Evolutionary conservation across 768 basidiomycete species (phyloP).

Genomic region (Mycena pura): DNA sequence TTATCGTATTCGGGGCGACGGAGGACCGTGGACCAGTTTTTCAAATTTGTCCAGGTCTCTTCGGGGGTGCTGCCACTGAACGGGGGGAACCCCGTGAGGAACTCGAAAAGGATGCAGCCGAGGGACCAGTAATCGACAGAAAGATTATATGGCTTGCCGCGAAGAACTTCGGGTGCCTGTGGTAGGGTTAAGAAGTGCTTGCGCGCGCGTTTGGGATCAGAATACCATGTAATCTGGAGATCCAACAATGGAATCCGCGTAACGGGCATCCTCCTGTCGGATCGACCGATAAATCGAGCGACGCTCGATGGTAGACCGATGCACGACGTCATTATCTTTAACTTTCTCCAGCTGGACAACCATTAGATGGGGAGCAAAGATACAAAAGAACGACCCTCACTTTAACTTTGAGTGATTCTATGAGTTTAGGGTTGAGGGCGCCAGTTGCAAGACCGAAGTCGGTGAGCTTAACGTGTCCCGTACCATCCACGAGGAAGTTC

Average conservation of each 20-base stretch:
- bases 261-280: constrained; percentile 87
- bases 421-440: constrained; percentile 90
- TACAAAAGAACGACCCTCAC: constrained; percentile 45
- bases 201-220: not conserved
- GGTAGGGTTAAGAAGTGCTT: not conserved
- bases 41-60: constrained; percentile 98
- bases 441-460: constrained; percentile 99
- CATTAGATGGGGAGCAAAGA: not conserved
- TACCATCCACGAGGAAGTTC: constrained; percentile 97
- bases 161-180: constrained; percentile 85
- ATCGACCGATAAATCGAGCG: constrained; percentile 94
- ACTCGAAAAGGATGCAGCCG: constrained; percentile 98
- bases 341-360: constrained; percentile 86
- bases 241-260: constrained; percentile 97
- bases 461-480: constrained; percentile 96
- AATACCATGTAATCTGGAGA: constrained; percentile 96
- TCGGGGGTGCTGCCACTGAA: constrained; percentile 96
- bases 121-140: constrained; percentile 99
- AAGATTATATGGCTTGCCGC: constrained; percentile 94
- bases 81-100: constrained; percentile 95
- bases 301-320: constrained; percentile 92
- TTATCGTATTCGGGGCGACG: constrained; percentile 94
- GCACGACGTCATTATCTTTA: constrained; percentile 89
- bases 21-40: constrained; percentile 95
- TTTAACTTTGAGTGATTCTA: constrained; percentile 94